Conservation (phyloP, 164 flowering plant genomes). For the Sedum album region DNA sequence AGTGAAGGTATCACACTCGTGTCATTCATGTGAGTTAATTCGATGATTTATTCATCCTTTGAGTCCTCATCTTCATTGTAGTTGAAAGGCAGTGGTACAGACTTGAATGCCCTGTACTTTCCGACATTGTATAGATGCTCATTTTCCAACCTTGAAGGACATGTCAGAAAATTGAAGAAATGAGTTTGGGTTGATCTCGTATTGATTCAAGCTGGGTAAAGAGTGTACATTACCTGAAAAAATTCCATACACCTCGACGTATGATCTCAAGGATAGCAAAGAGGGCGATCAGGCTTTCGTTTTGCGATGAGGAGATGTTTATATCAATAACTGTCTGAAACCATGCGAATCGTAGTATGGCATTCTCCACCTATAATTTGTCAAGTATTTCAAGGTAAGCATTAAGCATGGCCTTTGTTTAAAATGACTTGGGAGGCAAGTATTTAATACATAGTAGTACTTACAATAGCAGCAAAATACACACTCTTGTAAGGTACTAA, state of each 20-base stretch:
- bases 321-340: slow-evolving; percentile 42
- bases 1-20: too few relatives aligned
- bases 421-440: not conserved
- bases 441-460: not conserved
- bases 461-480: slow-evolving; percentile 48
- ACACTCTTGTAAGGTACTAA: too few relatives aligned
- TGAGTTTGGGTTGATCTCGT: not conserved
- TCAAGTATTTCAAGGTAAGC: not conserved
- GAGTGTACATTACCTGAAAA: slow-evolving; percentile 63
- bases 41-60: slow-evolving; percentile 16
- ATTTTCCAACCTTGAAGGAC: slow-evolving; percentile 30
- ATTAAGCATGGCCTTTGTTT: not conserved
- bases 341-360: slow-evolving; percentile 62
- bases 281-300: slow-evolving; percentile 25
- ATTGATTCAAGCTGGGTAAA: not conserved
- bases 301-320: slow-evolving; percentile 28
- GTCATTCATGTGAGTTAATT: not conserved
- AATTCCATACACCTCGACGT: slow-evolving; percentile 76
- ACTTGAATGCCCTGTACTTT: too few relatives aligned
- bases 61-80: slow-evolving; percentile 29
- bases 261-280: slow-evolving; percentile 60
- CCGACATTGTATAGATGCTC: slow-evolving; percentile 49
- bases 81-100: too few relatives aligned
- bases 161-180: not conserved
- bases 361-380: slow-evolving; percentile 45